Conservation (phyloP, 2,329 filamentous ascomycete species). For the Trichophyton schoenleinii region DNA sequence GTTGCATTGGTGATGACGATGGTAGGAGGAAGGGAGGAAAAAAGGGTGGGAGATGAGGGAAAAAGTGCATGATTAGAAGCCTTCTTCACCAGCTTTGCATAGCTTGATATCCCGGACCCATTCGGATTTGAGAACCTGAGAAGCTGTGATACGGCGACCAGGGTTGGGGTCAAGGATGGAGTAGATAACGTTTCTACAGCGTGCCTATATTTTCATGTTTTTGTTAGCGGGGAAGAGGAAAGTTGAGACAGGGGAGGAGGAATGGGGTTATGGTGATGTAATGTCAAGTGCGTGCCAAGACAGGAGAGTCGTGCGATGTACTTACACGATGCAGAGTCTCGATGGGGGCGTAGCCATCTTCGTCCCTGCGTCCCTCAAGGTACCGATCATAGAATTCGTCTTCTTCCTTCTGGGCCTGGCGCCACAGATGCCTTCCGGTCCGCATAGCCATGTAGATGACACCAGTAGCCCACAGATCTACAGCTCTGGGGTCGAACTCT, state of each 20-base stretch:
- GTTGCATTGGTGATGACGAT: background rate
- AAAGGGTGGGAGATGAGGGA: background rate
- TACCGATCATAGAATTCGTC: slow-evolving; percentile 96
- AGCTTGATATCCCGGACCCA: slow-evolving; percentile 97
- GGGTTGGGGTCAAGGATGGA: slow-evolving; percentile 95
- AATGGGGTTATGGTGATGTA: too few relatives aligned
- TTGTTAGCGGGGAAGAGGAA: slow-evolving; percentile 1
- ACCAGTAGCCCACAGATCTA: slow-evolving; percentile 95
- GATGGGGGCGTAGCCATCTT: slow-evolving; percentile 91
- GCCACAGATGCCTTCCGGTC: slow-evolving; percentile 89
- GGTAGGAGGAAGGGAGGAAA: background rate
- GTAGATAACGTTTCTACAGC: slow-evolving; percentile 97
- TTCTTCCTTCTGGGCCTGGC: slow-evolving; percentile 89
- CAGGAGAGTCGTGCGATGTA: background rate
- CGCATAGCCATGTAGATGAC: slow-evolving; percentile 99
- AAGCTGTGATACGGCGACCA: slow-evolving; percentile 79
- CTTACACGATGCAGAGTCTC: slow-evolving; percentile 89
- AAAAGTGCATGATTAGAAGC: slow-evolving; percentile 43
- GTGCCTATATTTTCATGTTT: slow-evolving; percentile 48
- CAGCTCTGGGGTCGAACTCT: slow-evolving; percentile 94
- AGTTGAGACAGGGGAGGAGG: slow-evolving; percentile 1
- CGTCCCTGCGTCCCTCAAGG: slow-evolving; percentile 79
- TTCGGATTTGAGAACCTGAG: slow-evolving; percentile 93
- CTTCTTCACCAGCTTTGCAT: slow-evolving; percentile 93
- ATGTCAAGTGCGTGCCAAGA: background rate